Percentiles rank a stretch among this genome's conserved stretches.
These are phyloP conservation scores for Colletotrichum ledebouriae DNA, from an alignment of 2,329 filamentous ascomycete species.

Conservation along the genomic window DNA sequence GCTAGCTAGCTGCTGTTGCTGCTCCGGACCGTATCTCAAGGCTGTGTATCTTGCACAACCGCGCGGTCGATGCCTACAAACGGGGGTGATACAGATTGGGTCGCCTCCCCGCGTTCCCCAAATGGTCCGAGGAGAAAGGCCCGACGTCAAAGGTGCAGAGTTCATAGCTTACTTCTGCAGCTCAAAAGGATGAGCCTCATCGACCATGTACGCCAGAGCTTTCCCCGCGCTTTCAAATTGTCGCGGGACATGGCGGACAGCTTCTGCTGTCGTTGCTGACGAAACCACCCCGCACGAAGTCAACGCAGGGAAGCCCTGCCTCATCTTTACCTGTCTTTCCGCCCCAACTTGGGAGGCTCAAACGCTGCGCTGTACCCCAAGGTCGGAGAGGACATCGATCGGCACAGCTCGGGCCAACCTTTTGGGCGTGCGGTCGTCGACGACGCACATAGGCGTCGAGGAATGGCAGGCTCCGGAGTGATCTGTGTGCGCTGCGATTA, in stretches of 20 bases:
- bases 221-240: conserved; percentile 20
- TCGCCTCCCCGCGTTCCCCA: conserved; percentile 5
- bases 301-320: conserved; percentile 27
- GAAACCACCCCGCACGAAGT: conserved; percentile 14
- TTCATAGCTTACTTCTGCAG: conserved; percentile 12
- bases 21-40: background rate
- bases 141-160: conserved; percentile 10
- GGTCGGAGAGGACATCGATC: conserved; percentile 24
- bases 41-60: background rate
- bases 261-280: conserved; percentile 17
- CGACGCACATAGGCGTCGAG: conserved; percentile 15
- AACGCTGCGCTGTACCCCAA: conserved; percentile 19
- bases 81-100: background rate
- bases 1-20: background rate
- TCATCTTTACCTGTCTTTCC: background rate
- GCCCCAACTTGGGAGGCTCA: conserved; percentile 21
- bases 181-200: conserved; percentile 13
- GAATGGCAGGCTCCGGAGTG: background rate
- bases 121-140: conserved; percentile 18
- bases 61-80: background rate
- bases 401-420: conserved; percentile 23
- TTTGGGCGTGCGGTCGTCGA: conserved; percentile 23
- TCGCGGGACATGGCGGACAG: conserved; percentile 19
- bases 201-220: conserved; percentile 3
- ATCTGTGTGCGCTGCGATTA: conserved; percentile 14